Conservation (phyloP, 768 basidiomycete species). For the Leucocoprinus sp. region DNA sequence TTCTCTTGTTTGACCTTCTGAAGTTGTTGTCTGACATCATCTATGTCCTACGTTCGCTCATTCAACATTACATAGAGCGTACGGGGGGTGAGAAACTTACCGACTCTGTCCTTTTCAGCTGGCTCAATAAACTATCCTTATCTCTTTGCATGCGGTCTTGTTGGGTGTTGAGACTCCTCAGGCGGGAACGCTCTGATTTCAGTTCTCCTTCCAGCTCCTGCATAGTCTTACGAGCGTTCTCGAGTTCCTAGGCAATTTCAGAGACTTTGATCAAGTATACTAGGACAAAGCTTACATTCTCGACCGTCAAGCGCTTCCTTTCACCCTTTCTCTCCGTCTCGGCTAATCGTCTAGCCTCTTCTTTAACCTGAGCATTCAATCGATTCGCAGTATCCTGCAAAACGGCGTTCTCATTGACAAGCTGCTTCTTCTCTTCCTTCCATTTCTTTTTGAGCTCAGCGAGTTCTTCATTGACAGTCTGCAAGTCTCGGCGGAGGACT, state of each 20-base stretch:
- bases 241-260: slow-evolving; percentile 48
- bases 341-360: slow-evolving; percentile 43
- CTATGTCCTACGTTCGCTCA: slow-evolving; percentile 54
- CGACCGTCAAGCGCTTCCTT: slow-evolving; percentile 38
- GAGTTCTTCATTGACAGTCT: slow-evolving; percentile 54
- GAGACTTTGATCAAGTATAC: neutral
- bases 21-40: slow-evolving; percentile 62
- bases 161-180: slow-evolving; percentile 56
- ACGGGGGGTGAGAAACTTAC: slow-evolving; percentile 29
- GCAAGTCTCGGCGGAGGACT: slow-evolving; percentile 49
- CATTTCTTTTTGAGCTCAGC: slow-evolving; percentile 59
- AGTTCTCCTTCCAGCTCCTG: slow-evolving; percentile 65
- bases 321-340: slow-evolving; percentile 47
- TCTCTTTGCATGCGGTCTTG: slow-evolving; percentile 57
- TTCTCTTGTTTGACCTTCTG: slow-evolving; percentile 68
- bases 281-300: slow-evolving; percentile 38
- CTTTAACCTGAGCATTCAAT: slow-evolving; percentile 56
- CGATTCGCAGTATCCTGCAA: slow-evolving; percentile 66
- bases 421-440: slow-evolving; percentile 54
- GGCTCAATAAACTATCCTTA: slow-evolving; percentile 51
- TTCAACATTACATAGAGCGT: neutral
- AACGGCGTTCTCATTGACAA: slow-evolving; percentile 63
- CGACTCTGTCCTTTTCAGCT: slow-evolving; percentile 64
- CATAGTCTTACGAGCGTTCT: slow-evolving; percentile 55
- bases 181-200: slow-evolving; percentile 58